Percentiles rank a stretch among this genome's conserved stretches.
Conservation (phyloP, 1,284 basidiomycete genomes). For the Grifola frondosa region DNA sequence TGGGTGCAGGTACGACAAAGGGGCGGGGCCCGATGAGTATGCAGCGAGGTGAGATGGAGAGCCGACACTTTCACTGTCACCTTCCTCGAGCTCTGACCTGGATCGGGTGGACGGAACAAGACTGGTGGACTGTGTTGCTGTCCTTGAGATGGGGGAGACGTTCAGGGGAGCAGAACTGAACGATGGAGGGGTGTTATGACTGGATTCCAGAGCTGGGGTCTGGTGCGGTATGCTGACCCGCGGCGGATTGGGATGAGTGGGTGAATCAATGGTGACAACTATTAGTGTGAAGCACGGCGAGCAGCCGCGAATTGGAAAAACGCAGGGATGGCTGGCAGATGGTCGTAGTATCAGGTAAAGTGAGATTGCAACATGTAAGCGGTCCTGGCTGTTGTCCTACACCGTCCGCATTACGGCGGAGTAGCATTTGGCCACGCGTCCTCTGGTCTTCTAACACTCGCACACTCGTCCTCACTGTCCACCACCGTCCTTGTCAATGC, state of each 20-base stretch:
- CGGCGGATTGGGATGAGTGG: conserved; percentile 52
- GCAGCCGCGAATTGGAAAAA: conserved; percentile 15
- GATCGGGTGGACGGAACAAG: conserved; percentile 63
- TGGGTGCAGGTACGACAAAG: conserved; percentile 28
- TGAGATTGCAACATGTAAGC: conserved; percentile 16
- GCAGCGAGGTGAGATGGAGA: conserved; percentile 23
- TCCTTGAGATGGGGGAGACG: conserved; percentile 20
- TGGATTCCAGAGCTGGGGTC: conserved; percentile 46
- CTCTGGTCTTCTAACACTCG: not conserved
- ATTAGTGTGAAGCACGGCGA: conserved; percentile 10
- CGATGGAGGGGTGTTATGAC: conserved; percentile 28
- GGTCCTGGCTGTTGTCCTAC: conserved; percentile 9
- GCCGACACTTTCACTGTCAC: conserved; percentile 34
- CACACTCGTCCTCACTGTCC: not conserved
- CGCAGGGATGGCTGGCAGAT: conserved; percentile 13
- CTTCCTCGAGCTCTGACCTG: conserved; percentile 62
- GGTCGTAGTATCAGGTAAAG: conserved; percentile 22
- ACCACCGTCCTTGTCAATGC: no score
- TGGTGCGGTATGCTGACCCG: conserved; percentile 49
- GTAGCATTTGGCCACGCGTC: conserved; percentile 9
- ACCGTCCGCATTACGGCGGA: conserved; percentile 14
- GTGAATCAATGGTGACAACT: conserved; percentile 68
- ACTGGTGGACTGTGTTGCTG: conserved; percentile 30
- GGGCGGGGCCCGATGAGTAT: conserved; percentile 24
- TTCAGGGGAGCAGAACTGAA: conserved; percentile 30